Evolutionary conservation across 371 early-diverging fungal species (phyloP).

Genomic region (Dichotomocladium elegans): DNA sequence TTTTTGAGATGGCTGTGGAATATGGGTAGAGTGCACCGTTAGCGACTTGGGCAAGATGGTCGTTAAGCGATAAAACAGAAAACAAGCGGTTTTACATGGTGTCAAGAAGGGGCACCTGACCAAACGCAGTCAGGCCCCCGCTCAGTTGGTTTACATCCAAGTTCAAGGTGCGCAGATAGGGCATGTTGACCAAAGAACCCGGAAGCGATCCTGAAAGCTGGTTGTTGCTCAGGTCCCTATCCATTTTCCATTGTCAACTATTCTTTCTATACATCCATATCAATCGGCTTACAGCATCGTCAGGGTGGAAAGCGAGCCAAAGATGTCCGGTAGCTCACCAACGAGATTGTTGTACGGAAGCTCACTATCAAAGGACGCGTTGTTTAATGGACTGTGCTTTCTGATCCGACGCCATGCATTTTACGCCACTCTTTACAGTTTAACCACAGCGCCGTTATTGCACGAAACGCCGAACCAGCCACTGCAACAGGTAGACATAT

Average conservation of each 20-base stretch:
- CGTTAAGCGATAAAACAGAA: background rate
- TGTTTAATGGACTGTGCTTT: no score
- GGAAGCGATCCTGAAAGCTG: slow-evolving; percentile 46
- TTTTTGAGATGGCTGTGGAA: slow-evolving; percentile 36
- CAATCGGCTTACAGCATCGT: slow-evolving; percentile 36
- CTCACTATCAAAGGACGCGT: slow-evolving; percentile 29
- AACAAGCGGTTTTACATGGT: slow-evolving; percentile 26
- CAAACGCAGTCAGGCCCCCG: slow-evolving; percentile 27
- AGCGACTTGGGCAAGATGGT: no score
- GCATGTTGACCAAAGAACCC: slow-evolving; percentile 23
- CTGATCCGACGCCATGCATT: no score
- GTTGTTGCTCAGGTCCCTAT: slow-evolving; percentile 49
- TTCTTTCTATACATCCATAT: no score
- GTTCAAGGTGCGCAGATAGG: slow-evolving; percentile 28
- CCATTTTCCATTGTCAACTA: no score
- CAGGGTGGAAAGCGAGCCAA: slow-evolving; percentile 36
- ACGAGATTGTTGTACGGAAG: slow-evolving; percentile 43
- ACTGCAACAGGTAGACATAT: slow-evolving; percentile 41
- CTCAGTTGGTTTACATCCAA: slow-evolving; percentile 29
- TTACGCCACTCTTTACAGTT: slow-evolving; percentile 28
- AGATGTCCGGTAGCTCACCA: slow-evolving; percentile 43
- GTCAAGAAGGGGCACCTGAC: slow-evolving; percentile 16
- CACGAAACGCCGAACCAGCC: slow-evolving; percentile 40
- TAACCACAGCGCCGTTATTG: slow-evolving; percentile 28
- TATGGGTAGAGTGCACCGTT: background rate